Evolutionary conservation across 371 early-diverging fungal genomes (phyloP).

Genomic region (Catenaria anguillulae): DNA sequence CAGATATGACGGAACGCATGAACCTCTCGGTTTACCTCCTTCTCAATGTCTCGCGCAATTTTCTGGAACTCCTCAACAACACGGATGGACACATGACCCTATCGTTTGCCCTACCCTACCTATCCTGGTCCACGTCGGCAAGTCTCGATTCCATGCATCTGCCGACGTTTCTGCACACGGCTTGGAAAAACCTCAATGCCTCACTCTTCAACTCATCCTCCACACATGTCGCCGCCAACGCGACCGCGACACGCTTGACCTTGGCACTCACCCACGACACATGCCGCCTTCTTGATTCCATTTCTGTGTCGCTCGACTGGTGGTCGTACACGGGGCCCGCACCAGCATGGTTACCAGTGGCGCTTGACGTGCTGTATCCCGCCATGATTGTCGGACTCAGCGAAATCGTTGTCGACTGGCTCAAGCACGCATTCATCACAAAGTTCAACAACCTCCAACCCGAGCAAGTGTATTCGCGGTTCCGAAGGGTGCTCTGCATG

Average conservation of each 20-base stretch:
- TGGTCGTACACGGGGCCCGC: not conserved
- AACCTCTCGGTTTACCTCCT: conserved; percentile 69
- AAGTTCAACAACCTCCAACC: not conserved
- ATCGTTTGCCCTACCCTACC: not conserved
- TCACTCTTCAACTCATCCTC: not conserved
- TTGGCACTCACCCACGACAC: not conserved
- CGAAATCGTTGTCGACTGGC: not conserved
- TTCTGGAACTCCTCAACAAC: conserved; percentile 46
- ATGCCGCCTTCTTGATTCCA: too few species aligned
- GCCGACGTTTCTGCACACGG: too few species aligned
- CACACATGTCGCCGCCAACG: not conserved
- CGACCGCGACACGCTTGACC: not conserved
- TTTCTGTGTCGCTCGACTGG: not conserved
- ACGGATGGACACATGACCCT: not conserved
- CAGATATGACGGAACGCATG: conserved; percentile 90
- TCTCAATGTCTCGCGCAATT: conserved; percentile 76
- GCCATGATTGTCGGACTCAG: not conserved
- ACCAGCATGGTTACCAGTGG: not conserved
- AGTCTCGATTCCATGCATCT: not conserved
- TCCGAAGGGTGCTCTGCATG: not conserved
- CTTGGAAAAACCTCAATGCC: too few species aligned
- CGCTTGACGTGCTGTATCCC: not conserved
- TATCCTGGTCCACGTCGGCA: not conserved
- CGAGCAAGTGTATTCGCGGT: not conserved
- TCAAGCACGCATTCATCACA: not conserved